These are phyloP conservation scores for Croton laevigatus DNA, from an alignment of 441 rosid species.

Conservation along the genomic window DNA sequence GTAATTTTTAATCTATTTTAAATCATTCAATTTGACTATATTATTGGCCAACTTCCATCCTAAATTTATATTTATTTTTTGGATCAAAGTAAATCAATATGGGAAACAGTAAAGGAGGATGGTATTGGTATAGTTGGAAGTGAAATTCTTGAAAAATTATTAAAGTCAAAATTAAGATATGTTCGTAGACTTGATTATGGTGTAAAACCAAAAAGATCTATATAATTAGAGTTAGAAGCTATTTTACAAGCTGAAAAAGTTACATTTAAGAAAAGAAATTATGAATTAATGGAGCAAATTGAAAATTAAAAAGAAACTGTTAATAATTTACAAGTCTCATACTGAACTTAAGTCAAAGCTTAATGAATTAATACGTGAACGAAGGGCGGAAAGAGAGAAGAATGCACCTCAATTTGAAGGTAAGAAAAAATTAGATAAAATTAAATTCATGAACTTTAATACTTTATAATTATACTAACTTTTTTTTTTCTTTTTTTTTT, in stretches of 20 bases:
- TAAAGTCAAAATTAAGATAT: not conserved
- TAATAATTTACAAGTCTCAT: not conserved
- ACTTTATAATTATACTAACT: too few relatives aligned
- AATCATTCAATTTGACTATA: not conserved
- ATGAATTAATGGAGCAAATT: not conserved
- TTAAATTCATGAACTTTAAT: too few relatives aligned
- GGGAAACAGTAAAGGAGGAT: not conserved
- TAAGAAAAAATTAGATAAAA: too few relatives aligned
- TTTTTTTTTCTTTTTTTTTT: too few relatives aligned
- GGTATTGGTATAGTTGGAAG: not conserved
- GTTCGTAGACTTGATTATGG: not conserved
- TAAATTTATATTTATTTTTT: not conserved
- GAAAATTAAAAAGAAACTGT: not conserved
- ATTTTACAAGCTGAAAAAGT: not conserved
- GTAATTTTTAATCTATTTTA: not conserved
- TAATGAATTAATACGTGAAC: not conserved
- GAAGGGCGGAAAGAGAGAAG: not conserved
- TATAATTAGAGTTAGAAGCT: not conserved
- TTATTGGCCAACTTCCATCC: not conserved
- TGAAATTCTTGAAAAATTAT: not conserved
- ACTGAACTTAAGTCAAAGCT: not conserved
- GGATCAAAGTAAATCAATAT: not conserved
- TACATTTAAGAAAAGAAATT: not conserved
- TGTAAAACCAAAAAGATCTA: not conserved
- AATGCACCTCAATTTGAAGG: not conserved